phyloP scores from a whole-genome alignment of 768 basidiomycete species.

The Collybiopsis luxurians region DNA sequence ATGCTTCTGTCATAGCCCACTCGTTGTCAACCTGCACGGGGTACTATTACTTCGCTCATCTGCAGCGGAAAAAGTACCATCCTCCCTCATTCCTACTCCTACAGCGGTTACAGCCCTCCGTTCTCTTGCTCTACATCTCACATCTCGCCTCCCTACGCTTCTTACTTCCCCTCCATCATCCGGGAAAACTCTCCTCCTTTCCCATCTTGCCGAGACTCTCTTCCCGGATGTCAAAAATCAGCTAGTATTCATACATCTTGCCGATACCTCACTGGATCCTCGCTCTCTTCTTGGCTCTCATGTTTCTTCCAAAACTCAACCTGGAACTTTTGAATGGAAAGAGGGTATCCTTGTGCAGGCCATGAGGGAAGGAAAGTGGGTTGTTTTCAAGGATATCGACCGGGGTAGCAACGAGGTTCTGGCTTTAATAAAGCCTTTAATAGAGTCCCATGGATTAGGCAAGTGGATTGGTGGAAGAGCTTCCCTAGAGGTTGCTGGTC shows the following conservation, averaged over 20 bases:
- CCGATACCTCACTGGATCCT: conserved; percentile 94
- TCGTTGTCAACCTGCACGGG: conserved; percentile 61
- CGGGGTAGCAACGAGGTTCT: conserved; percentile 87
- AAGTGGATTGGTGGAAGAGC: conserved; percentile 78
- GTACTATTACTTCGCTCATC: conserved; percentile 57
- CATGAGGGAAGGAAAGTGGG: conserved; percentile 88
- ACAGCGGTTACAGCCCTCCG: conserved; percentile 59
- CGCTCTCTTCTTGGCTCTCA: conserved; percentile 93
- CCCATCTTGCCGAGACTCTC: conserved; percentile 69
- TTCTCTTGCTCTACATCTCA: conserved; percentile 59
- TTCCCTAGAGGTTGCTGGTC: conserved; percentile 67
- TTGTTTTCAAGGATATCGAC: conserved; percentile 92
- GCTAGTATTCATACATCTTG: conserved; percentile 84
- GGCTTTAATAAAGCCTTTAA: conserved; percentile 79
- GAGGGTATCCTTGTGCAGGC: conserved; percentile 91
- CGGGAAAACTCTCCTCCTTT: conserved; percentile 81
- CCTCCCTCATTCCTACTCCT: conserved; percentile 59
- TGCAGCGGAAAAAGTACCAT: conserved; percentile 17
- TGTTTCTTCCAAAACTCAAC: conserved; percentile 75
- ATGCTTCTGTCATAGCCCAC: conserved; percentile 40
- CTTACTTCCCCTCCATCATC: conserved; percentile 84
- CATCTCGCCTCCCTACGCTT: conserved; percentile 72
- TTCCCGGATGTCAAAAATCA: conserved; percentile 61
- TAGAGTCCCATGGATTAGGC: conserved; percentile 65
- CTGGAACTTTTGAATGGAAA: conserved; percentile 94